Evolutionary conservation across 495 filamentous ascomycete species (phyloP).

Genomic region (Trichocladium uniseriatum): DNA sequence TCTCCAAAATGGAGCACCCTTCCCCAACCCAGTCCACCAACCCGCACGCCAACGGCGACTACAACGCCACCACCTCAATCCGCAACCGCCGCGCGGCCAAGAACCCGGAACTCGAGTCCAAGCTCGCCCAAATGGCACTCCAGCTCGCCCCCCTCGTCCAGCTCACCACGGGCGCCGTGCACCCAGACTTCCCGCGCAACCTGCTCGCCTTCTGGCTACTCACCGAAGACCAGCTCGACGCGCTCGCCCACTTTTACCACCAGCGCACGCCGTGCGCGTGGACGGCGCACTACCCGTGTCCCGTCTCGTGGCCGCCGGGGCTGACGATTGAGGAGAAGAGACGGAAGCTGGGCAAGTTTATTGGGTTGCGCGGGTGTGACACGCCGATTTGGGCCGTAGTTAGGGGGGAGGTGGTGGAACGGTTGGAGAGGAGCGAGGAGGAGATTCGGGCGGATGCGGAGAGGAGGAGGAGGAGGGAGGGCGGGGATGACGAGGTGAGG

Average conservation of each 20-base stretch:
- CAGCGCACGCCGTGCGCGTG: slow-evolving; percentile 50
- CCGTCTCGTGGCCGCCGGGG: slow-evolving; percentile 32
- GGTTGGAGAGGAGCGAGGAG: slow-evolving; percentile 26
- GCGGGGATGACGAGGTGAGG: slow-evolving; percentile 33
- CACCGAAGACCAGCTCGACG: slow-evolving; percentile 59
- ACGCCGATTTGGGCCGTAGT: slow-evolving; percentile 35
- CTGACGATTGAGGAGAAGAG: slow-evolving; percentile 49
- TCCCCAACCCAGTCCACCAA: slow-evolving; percentile 1
- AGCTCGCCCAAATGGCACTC: slow-evolving; percentile 40
- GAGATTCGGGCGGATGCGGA: slow-evolving; percentile 16
- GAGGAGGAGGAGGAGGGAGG: slow-evolving; percentile 27
- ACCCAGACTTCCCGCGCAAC: slow-evolving; percentile 57
- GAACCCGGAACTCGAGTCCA: slow-evolving; percentile 31
- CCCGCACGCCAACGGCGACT: not conserved
- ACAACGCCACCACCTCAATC: slow-evolving; percentile 7
- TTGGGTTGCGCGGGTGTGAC: slow-evolving; percentile 57
- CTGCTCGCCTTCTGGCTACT: slow-evolving; percentile 67
- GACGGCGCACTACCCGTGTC: slow-evolving; percentile 55
- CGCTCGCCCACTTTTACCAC: slow-evolving; percentile 65
- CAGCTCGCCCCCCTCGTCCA: slow-evolving; percentile 49
- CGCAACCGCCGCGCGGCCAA: slow-evolving; percentile 24
- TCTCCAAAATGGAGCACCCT: slow-evolving; percentile 12
- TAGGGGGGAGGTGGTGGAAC: slow-evolving; percentile 26
- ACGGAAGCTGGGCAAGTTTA: slow-evolving; percentile 53
- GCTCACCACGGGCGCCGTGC: slow-evolving; percentile 47